phyloP scores from a whole-genome alignment of 1,139 yeast species.

The Eremothecium cymbalariae region DNA sequence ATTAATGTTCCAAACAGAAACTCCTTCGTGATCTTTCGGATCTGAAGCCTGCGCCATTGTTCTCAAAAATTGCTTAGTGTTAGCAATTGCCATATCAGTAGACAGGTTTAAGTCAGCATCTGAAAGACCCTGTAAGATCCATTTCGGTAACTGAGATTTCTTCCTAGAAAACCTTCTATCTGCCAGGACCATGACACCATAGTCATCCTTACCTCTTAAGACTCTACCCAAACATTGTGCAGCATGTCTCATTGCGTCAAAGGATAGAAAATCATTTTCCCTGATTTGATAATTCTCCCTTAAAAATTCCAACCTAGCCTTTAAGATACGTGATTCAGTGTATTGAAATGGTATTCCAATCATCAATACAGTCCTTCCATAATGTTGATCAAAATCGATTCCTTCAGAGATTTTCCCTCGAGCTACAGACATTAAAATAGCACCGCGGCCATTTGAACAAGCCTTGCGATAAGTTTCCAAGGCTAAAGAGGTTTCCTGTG shows the following conservation, averaged over 20 bases:
- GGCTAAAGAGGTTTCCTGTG: slow-evolving; percentile 94
- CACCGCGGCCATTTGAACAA: slow-evolving; percentile 96
- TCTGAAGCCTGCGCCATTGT: slow-evolving; percentile 92
- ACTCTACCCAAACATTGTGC: slow-evolving; percentile 98
- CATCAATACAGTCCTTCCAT: slow-evolving; percentile 95
- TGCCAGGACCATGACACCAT: slow-evolving; percentile 96
- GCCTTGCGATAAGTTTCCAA: slow-evolving; percentile 93
- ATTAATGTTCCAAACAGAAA: slow-evolving; percentile 81
- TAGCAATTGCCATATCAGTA: slow-evolving; percentile 95
- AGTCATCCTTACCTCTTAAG: slow-evolving; percentile 93
- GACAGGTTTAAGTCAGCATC: slow-evolving; percentile 90
- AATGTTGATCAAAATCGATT: slow-evolving; percentile 97
- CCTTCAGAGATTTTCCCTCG: slow-evolving; percentile 99
- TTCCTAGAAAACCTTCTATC: slow-evolving; percentile 87
- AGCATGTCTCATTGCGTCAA: slow-evolving; percentile 99
- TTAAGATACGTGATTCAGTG: slow-evolving; percentile 90
- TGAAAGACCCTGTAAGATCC: slow-evolving; percentile 89
- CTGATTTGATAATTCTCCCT: slow-evolving; percentile 87
- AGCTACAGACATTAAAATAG: slow-evolving; percentile 90
- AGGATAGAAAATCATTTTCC: slow-evolving; percentile 89
- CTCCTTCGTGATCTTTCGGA: slow-evolving; percentile 88
- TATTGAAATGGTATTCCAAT: slow-evolving; percentile 98
- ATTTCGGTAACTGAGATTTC: slow-evolving; percentile 81
- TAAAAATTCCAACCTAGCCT: slow-evolving; percentile 87
- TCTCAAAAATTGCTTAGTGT: slow-evolving; percentile 84